Percentiles rank a stretch among this genome's conserved stretches.
Evolutionary conservation across 768 basidiomycete genomes (phyloP).

Genomic region (Leucosporidium yakuticum): DNA sequence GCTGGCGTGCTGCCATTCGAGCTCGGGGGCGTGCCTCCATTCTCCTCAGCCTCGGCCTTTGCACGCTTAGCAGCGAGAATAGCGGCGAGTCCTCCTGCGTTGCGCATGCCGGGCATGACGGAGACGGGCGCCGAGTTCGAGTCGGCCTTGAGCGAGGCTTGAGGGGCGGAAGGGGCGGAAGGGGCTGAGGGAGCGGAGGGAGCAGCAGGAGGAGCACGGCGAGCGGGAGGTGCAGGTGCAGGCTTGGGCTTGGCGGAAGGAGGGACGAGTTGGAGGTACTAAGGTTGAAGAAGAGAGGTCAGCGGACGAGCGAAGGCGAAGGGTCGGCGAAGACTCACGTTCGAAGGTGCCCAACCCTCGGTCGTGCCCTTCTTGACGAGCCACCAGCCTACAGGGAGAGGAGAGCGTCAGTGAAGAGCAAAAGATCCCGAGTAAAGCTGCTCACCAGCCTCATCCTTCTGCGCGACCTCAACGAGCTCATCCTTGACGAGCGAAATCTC

Average conservation of each 20-base stretch:
- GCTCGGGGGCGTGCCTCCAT: slow-evolving; percentile 72
- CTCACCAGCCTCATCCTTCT: slow-evolving; percentile 77
- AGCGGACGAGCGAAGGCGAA: not conserved
- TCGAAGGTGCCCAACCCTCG: slow-evolving; percentile 91
- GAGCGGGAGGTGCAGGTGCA: slow-evolving; percentile 62
- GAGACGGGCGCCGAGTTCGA: slow-evolving; percentile 68
- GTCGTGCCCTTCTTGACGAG: slow-evolving; percentile 71
- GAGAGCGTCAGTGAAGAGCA: not conserved
- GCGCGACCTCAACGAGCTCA: slow-evolving; percentile 80
- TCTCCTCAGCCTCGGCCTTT: slow-evolving; percentile 46
- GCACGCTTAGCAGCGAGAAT: slow-evolving; percentile 34
- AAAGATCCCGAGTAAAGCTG: not conserved
- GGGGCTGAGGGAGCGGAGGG: slow-evolving; percentile 45
- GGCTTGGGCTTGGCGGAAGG: slow-evolving; percentile 60
- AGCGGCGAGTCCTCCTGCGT: slow-evolving; percentile 28
- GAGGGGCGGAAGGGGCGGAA: slow-evolving; percentile 38
- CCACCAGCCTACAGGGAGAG: slow-evolving; percentile 69
- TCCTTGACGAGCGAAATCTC: slow-evolving; percentile 87
- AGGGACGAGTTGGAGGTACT: slow-evolving; percentile 59
- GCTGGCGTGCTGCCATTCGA: slow-evolving; percentile 46
- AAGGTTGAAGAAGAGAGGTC: not conserved
- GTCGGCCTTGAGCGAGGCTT: slow-evolving; percentile 47
- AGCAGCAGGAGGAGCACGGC: slow-evolving; percentile 46
- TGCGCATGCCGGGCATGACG: slow-evolving; percentile 69
- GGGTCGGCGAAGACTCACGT: slow-evolving; percentile 36